Evolutionary conservation across 495 filamentous ascomycete species (phyloP), one percentile per base, ranked within the genome.

Genomic region (Aspergillus mulundensis): DNA sequence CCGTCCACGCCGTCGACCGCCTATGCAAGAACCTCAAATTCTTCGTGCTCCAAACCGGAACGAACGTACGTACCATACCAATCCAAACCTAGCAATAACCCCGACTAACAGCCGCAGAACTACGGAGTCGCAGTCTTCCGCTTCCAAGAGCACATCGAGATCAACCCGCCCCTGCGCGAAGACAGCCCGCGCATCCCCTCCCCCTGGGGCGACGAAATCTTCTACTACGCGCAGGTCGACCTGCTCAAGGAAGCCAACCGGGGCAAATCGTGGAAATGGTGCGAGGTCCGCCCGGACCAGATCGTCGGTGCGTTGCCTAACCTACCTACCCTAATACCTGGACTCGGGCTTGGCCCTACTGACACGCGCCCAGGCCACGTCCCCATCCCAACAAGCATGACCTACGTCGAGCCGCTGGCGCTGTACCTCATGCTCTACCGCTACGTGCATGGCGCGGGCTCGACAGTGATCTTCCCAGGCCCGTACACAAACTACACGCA

Each of bases 191-290:
- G 76, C 8, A 69, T 81, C 45, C 70, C 75, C 0, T 65, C 72
- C 1, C 72, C 73, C 2, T 77, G 62, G 39, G 66, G 61, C n/a
- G 59, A 65, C 21, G 70, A 80, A 43, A 68, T 79, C 40, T 77
- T 80, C 64, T 80, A 80, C 64, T 80, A 77, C 50, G 58, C 52
- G 12, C 73, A 78, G 54, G 68, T 72, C 28, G 76, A 80, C 48
- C 53, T 68, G 15, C 63, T 81, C 24, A 51, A 61, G 18, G 55
- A 64, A 10, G 56, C 72, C 1, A 65, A 64, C 15, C 48, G 61
- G 15, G 71, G 67, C 21, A 78, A 79, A 61, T 47, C 42, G 0
- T 77, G 75, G 77, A 64, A 53, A 23, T 77, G 70, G 67, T 74
- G 66, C 39, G 73, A 78, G 55, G 70, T 77, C 46, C 65, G 74